Conservation (phyloP, 2,329 filamentous ascomycete species). For the Trichoderma guizhouense region DNA sequence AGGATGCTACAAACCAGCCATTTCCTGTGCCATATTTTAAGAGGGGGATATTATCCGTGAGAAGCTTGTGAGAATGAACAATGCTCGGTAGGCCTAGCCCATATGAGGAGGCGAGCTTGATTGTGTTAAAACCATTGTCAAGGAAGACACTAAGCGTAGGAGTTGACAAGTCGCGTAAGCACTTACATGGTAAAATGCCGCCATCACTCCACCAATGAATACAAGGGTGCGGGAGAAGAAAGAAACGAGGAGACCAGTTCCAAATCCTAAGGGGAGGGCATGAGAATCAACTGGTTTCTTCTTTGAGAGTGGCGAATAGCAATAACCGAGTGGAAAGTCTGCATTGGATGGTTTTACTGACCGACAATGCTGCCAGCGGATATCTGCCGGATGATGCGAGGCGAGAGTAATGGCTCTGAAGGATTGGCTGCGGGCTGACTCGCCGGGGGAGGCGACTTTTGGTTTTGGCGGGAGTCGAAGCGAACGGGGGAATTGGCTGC, state of each 20-base stretch:
- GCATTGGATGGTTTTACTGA: slow-evolving; percentile 24
- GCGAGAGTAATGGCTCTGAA: slow-evolving; percentile 24
- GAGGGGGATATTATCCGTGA: slow-evolving; percentile 38
- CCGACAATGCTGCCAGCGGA: slow-evolving; percentile 53
- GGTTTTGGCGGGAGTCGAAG: slow-evolving; percentile 29
- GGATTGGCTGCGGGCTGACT: slow-evolving; percentile 19
- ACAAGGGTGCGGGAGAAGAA: slow-evolving; percentile 70
- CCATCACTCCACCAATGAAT: slow-evolving; percentile 61
- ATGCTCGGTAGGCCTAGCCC: slow-evolving; percentile 41
- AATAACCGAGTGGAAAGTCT: too few species aligned
- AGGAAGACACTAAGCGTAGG: slow-evolving; percentile 1
- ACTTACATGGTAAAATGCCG: slow-evolving; percentile 61
- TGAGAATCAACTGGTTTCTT: background rate
- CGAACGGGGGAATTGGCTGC: slow-evolving; percentile 27
- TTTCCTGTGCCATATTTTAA: slow-evolving; percentile 53
- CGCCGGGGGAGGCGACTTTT: slow-evolving; percentile 21
- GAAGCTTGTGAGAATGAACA: slow-evolving; percentile 36
- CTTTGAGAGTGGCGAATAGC: background rate
- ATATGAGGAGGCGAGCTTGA: slow-evolving; percentile 42
- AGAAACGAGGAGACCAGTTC: slow-evolving; percentile 62
- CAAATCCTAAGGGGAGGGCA: slow-evolving; percentile 48
- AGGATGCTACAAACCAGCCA: slow-evolving; percentile 64
- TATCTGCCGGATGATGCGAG: slow-evolving; percentile 45
- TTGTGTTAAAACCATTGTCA: slow-evolving; percentile 12
- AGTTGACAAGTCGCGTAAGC: background rate